Base-by-base conservation (phyloP, 306 rosid genomes). In the Begonia masoniana region DNA sequence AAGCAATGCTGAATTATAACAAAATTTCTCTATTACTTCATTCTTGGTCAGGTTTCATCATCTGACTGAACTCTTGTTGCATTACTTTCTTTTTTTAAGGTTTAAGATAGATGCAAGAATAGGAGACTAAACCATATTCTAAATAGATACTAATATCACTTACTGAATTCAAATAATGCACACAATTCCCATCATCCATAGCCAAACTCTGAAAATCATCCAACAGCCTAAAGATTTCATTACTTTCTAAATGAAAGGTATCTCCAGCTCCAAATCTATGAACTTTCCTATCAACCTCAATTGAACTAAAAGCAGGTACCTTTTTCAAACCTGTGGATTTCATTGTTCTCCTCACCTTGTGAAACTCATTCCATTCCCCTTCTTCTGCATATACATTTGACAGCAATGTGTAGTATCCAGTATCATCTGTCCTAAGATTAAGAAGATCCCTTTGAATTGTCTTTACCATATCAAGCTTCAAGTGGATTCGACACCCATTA, bases 381-480 rank as follows among this genome's bases (percentile, higher is more conserved):
- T 67, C 95, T 73, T 82, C 94, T 6, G 94, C 94, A 43, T 82
- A 72, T 76, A 85, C 72, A 65, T 89, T 89, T 43, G 97, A 89
- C 61, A 85, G 68, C 68, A 89, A 78, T 51, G 95, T 74, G 60
- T 80, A 85, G 77, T 85, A 82, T 50, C 97, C 97, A 51, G 85
- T 74, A 82, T 85, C 95, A 67, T 74, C 76, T 24, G 91, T 85
- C 13, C 48, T 63, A 52, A 82, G 63, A 47, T 71, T 71, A 42
- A 41, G 15, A 43, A 85, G 71, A 50, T 80, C 94, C 46, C 46
- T 50, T 55, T 69, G 55, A 39, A 89, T 78, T 54, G 53, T 71
- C 52, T 69, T 57, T 56, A 83, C 63, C 67, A 85, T 43, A 69
- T 89, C 95, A 76, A 75, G 56, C 67, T 83, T 68, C 50, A 65